Percentiles rank a stretch among this genome's conserved stretches.
Conservation (phyloP, 2,329 filamentous ascomycete genomes). For the Penicillium sp. region DNA sequence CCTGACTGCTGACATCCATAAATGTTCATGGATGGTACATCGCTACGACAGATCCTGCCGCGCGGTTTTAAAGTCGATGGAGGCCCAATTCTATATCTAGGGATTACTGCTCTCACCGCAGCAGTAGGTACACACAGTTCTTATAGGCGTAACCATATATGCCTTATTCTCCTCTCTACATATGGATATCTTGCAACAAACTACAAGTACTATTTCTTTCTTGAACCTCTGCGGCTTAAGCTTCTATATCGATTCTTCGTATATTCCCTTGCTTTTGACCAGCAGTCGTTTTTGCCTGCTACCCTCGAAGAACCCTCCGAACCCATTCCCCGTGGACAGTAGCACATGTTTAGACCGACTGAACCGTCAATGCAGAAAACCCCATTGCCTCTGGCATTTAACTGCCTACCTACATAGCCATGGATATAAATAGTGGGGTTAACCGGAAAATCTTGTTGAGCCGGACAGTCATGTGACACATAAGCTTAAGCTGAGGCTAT, state of each 20-base stretch:
- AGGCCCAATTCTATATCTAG: not conserved
- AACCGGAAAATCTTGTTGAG: not conserved
- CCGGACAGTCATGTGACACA: not conserved
- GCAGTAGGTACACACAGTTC: not conserved
- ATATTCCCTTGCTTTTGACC: not conserved
- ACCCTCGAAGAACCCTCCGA: not conserved
- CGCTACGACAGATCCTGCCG: not conserved
- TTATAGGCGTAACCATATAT: not conserved
- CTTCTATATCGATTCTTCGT: not conserved
- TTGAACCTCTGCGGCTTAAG: not conserved
- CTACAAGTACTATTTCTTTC: not conserved
- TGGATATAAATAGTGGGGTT: too few species aligned
- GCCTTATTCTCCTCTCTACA: not conserved
- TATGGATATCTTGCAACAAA: not conserved
- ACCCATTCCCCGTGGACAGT: not conserved
- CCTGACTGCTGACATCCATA: not conserved
- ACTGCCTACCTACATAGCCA: not conserved
- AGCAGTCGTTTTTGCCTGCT: not conserved
- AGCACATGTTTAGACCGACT: not conserved
- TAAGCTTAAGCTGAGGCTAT: too few species aligned
- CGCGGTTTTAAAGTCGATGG: not conserved
- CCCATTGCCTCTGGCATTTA: not conserved
- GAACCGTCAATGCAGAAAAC: too few species aligned
- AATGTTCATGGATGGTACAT: not conserved
- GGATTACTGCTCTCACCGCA: not conserved